Base-by-base conservation (phyloP, 23 red algal genomes). In the Gracilaria gracilis region DNA sequence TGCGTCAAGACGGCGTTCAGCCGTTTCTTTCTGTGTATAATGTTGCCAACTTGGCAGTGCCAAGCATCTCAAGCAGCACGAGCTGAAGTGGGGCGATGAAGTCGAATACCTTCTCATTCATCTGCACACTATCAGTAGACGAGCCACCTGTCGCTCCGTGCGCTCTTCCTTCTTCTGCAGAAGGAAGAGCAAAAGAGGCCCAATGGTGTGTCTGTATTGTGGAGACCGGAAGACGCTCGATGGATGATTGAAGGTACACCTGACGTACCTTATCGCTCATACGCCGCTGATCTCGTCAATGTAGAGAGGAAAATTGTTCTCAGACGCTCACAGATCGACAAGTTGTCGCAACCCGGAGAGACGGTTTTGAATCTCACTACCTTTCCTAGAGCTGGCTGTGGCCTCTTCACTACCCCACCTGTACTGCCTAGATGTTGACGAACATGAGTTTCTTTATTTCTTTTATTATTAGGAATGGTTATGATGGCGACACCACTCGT, bases 171-270 rank as follows among this genome's bases (percentile, higher is more conserved):
- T 15, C 62, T 87, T 38, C 54, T 99, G 67, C 94, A 96, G 84
- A 61, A 70, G 19, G 91, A 94, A 34, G 97, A 99, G 79, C 89
- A 89, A 31, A 44, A 87, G 23, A 82, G 90, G 21, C 84, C 86
- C 4, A 90, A 49, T 51, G 83, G 82, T 27, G 96, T 98, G 8
- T 86, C 87, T 72, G 88, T 95, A 23, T 75, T 99, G 19, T 99
- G 97, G 97, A 88, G 97, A 44, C 97, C 97, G 0, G 97, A 99
- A 79, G 96, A 96, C 65, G 97, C 97, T 2, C 92, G 80, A 39
- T 99, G 97, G 97, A 99, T 99, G 97, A 93, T 99, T 46, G 97
- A 99, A 55, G 97, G 97, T 27, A 96, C 97, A 8, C 97, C 97
- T 19, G 97, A 94, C n/a, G 72, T 92, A 0, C 97, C 97, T 14